phyloP scores from a whole-genome alignment of 2,329 filamentous ascomycete species.

The Fusarium concolor region DNA sequence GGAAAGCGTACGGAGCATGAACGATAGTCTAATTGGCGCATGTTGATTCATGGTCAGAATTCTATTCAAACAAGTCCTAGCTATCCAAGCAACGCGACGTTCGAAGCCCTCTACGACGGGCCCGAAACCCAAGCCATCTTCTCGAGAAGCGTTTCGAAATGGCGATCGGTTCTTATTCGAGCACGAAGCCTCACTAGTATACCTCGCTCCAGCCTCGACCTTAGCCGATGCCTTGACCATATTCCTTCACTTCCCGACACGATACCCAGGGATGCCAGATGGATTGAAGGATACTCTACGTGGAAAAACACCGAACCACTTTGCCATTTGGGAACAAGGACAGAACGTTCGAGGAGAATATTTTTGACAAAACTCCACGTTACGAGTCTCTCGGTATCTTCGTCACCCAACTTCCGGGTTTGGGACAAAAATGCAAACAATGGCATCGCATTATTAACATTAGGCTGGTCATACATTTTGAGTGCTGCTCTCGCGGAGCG shows the following conservation, averaged over 20 bases:
- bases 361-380: background rate
- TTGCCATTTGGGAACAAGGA: background rate
- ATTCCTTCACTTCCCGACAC: background rate
- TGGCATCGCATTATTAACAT: slow-evolving; percentile 1
- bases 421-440: background rate
- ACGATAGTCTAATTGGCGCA: too few species aligned
- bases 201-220: background rate
- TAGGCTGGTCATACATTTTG: slow-evolving; percentile 2
- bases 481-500: background rate
- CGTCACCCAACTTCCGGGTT: background rate
- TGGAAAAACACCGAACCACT: background rate
- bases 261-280: background rate
- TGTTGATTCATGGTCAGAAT: too few species aligned
- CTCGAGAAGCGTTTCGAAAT: background rate
- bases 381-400: background rate
- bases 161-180: background rate
- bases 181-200: background rate
- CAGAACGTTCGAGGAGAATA: background rate
- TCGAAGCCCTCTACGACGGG: background rate
- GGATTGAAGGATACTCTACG: background rate
- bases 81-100: too few species aligned
- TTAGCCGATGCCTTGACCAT: background rate
- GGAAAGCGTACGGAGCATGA: too few species aligned
- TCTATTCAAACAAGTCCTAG: too few species aligned
- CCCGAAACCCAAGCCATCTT: background rate